Percentiles rank a stretch among this genome's conserved stretches.
These are phyloP conservation scores for Corchorus capsularis DNA, from an alignment of 345 rosid genomes.

Conservation along the genomic window DNA sequence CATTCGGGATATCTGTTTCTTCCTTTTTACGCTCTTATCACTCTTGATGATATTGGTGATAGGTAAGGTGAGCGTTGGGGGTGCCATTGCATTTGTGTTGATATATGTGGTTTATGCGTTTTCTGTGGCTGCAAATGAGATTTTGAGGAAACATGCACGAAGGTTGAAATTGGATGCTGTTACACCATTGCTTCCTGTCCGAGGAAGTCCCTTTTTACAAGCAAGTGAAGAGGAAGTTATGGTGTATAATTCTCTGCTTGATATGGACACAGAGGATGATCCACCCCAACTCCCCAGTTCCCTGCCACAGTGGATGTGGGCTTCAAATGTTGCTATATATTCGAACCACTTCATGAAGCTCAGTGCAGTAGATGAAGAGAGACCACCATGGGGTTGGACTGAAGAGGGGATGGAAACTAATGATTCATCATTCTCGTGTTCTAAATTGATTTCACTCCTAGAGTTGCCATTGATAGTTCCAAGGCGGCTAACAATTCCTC, in stretches of 20 bases:
- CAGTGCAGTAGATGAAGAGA: conserved; percentile 38
- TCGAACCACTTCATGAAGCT: conserved; percentile 51
- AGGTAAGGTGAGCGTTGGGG: conserved; percentile 64
- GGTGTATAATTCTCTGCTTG: conserved; percentile 52
- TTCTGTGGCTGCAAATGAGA: conserved; percentile 78
- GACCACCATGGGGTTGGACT: conserved; percentile 61
- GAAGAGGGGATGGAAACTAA: conserved; percentile 38
- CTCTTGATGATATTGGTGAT: conserved; percentile 58
- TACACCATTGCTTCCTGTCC: conserved; percentile 54
- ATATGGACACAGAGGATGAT: conserved; percentile 45
- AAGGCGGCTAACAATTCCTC: conserved; percentile 76
- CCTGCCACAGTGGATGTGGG: conserved; percentile 81
- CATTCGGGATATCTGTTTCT: conserved; percentile 79
- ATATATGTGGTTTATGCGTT: conserved; percentile 73
- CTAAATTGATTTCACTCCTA: conserved; percentile 47
- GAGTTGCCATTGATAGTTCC: conserved; percentile 74
- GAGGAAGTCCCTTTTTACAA: conserved; percentile 47
- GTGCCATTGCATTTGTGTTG: conserved; percentile 66
- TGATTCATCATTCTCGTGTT: conserved; percentile 33
- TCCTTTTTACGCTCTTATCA: conserved; percentile 57
- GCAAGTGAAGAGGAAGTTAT: conserved; percentile 44
- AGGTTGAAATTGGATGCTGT: conserved; percentile 49
- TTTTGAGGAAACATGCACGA: conserved; percentile 65
- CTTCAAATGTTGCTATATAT: conserved; percentile 69
- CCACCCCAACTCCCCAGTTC: conserved; percentile 60